Evolutionary conservation across 2,329 filamentous ascomycete genomes (phyloP), one percentile per base, ranked within the genome.

Genomic region (Botrytis aclada): DNA sequence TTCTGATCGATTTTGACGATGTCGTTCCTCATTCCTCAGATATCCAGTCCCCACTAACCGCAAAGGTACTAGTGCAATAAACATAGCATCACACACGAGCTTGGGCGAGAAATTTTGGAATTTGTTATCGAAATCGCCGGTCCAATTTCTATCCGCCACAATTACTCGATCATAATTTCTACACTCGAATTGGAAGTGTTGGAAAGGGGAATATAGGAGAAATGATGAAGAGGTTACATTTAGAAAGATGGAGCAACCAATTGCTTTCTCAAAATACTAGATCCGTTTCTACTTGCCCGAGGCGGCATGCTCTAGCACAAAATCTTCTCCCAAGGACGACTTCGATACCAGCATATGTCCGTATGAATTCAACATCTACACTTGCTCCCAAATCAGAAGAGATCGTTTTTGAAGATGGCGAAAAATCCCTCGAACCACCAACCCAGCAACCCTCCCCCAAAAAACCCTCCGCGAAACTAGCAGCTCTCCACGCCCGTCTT

Each of bases 401-500:
- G n/a, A 25, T 77, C 14, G 66, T 77, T n/a, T 69, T 73, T 66
- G 79, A 80, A 75, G 79, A 80, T 73, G 78, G 47, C 12, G 72
- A 75, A 34, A 39, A 37, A 41, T 37, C 34, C 7, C 7, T 56
- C 6, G 34, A 67, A 67, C 47, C 37, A 43, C 60, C 39, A 58
- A 62, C n/a, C 34, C 29, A 43, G 18, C 25, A 7, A 58, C 62
- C n/a, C 47, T 69, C 22, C 67, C 60, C 43, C 51, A 54, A 54
- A 62, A 25, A 34, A 1, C 32, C 86, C 77, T 98, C 95, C 64
- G 91, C 94, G 75, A 98, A 98, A 85, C 92, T 99, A 78, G 90
- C 94, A 76, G 95, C 96, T 76, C 89, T 99, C 63, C 95, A 98
- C 83, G 93, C 95, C 78, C 93, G 96, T 82, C 88, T 99, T 75